Conservation (phyloP, 768 basidiomycete species). For the Boletus sp. region DNA sequence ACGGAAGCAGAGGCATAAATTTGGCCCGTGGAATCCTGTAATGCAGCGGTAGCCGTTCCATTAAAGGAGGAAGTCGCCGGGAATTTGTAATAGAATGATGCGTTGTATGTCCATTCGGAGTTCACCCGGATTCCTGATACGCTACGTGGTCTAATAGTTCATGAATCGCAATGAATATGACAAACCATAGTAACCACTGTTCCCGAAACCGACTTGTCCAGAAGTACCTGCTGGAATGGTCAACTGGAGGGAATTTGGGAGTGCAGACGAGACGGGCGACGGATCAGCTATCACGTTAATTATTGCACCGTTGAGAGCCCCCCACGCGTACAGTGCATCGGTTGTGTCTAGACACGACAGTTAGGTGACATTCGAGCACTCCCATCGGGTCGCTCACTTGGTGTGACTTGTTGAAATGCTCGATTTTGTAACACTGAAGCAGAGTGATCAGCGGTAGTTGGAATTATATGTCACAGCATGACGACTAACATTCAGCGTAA, state of each 20-base stretch:
- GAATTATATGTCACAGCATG: neutral
- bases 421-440: conserved; percentile 58
- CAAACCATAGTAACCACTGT: conserved; percentile 54
- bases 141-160: too few species aligned
- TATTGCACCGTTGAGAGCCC: conserved; percentile 38
- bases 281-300: conserved; percentile 50
- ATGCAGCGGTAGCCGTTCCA: conserved; percentile 40
- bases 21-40: conserved; percentile 42
- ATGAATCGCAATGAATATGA: neutral
- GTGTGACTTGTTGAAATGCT: conserved; percentile 60
- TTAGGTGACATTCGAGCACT: neutral
- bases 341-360: conserved; percentile 36
- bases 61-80: conserved; percentile 33
- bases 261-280: conserved; percentile 48
- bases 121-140: conserved; percentile 51
- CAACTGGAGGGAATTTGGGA: conserved; percentile 59
- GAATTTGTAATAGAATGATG: conserved; percentile 58
- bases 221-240: conserved; percentile 38
- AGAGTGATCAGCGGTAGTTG: neutral
- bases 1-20: conserved; percentile 40
- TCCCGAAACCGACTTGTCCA: conserved; percentile 49
- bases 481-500: conserved; percentile 51
- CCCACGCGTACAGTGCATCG: conserved; percentile 50
- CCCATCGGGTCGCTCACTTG: conserved; percentile 33
- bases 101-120: conserved; percentile 49